Percentiles rank a stretch among this genome's conserved stretches.
Evolutionary conservation across 371 early-diverging fungal genomes (phyloP).

Genomic region (Apophysomyces ossiformis): DNA sequence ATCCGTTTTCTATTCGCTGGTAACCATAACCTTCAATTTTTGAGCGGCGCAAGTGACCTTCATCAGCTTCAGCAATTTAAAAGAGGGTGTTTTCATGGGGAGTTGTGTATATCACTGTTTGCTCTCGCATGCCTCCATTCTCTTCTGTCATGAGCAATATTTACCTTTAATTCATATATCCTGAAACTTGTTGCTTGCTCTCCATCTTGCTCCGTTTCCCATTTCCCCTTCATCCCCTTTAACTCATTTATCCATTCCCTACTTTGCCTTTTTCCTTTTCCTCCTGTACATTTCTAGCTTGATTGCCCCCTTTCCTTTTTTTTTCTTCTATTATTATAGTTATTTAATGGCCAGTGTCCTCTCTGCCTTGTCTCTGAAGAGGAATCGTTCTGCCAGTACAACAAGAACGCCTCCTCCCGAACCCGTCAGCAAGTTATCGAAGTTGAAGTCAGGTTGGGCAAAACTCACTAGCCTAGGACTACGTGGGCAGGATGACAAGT

Average conservation of each 20-base stretch:
- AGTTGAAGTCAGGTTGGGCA: conserved; percentile 28
- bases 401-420: conserved; percentile 15
- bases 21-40: no score
- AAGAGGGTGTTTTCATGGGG: background rate
- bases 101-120: background rate
- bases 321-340: background rate
- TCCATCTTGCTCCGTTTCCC: conserved; percentile 6
- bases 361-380: conserved; percentile 20
- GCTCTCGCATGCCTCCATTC: background rate
- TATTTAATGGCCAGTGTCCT: conserved; percentile 8
- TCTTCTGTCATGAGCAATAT: background rate
- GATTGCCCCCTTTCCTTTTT: background rate
- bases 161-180: background rate
- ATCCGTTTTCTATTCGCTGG: no score
- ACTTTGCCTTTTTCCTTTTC: background rate
- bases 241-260: background rate
- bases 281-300: background rate
- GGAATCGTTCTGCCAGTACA: conserved; percentile 30
- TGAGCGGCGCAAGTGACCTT: no score
- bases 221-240: background rate
- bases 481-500: conserved; percentile 10
- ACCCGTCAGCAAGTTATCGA: conserved; percentile 29
- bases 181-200: background rate
- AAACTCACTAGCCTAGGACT: conserved; percentile 19
- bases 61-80: no score